These are phyloP conservation scores for Saccharomyces hybrid DNA, from an alignment of 1,139 yeast species.

Conservation along the genomic window DNA sequence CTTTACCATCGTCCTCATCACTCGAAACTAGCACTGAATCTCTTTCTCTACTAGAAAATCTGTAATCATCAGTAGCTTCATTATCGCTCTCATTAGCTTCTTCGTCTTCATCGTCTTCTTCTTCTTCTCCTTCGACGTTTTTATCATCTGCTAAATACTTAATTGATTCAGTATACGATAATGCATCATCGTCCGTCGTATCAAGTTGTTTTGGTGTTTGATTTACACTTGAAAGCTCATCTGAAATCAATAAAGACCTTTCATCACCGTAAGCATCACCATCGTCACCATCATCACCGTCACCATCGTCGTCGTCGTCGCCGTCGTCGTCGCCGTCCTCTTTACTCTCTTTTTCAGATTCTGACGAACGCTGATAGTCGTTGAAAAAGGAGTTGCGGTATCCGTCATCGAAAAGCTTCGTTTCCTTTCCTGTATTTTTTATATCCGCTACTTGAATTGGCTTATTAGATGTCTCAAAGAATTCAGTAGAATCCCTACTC, in stretches of 20 bases:
- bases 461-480: background rate
- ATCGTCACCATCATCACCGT: background rate
- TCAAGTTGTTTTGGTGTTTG: background rate
- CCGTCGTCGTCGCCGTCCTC: background rate
- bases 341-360: background rate
- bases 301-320: too few relatives aligned
- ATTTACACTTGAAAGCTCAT: background rate
- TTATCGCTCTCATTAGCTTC: background rate
- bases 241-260: background rate
- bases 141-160: constrained; percentile 8
- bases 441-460: background rate
- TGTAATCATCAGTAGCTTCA: constrained; percentile 6
- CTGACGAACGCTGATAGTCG: constrained; percentile 1
- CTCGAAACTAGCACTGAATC: constrained; percentile 11
- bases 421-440: background rate
- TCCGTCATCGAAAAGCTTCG: background rate
- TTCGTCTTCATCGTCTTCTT: background rate
- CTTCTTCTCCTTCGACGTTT: background rate
- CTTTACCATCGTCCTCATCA: background rate
- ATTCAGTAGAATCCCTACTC: background rate
- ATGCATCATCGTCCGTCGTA: constrained; percentile 15
- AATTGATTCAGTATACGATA: constrained; percentile 16
- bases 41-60: constrained; percentile 11
- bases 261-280: background rate
- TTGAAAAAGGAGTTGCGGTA: background rate